These are phyloP conservation scores for Curvularia lunata DNA, from an alignment of 2,329 filamentous ascomycete genomes.

Conservation along the genomic window DNA sequence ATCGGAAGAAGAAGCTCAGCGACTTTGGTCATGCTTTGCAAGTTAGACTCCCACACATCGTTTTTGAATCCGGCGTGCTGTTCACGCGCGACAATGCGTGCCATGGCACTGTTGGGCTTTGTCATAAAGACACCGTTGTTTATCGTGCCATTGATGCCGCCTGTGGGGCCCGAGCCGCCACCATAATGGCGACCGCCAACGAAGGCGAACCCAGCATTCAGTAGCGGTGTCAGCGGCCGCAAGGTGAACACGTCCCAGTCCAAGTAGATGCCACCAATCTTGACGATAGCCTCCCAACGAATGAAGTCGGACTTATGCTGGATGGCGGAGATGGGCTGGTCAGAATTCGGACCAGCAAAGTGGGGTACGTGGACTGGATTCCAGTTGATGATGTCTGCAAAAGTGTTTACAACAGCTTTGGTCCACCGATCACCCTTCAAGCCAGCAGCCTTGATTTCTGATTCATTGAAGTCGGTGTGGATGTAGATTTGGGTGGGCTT, in stretches of 20 bases:
- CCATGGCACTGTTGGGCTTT: conserved; percentile 23
- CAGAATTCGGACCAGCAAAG: conserved; percentile 17
- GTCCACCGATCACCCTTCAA: conserved; percentile 23
- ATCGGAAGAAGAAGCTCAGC: conserved; percentile 16
- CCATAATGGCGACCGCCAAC: conserved; percentile 26
- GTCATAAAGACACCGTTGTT: conserved; percentile 31
- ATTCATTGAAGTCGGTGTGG: conserved; percentile 28
- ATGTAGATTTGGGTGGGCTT: conserved; percentile 22
- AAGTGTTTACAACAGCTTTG: conserved; percentile 22
- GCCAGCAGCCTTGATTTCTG: conserved; percentile 13
- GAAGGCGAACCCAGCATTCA: conserved; percentile 22
- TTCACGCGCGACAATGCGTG: conserved; percentile 24
- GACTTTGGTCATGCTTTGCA: conserved; percentile 20
- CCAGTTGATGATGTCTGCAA: conserved; percentile 20
- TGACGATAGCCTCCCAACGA: conserved; percentile 23
- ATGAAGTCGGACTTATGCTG: conserved; percentile 33
- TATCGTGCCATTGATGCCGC: conserved; percentile 22
- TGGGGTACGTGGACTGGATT: conserved; percentile 17
- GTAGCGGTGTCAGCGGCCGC: conserved; percentile 16
- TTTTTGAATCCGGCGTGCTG: conserved; percentile 26
- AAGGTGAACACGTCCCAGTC: conserved; percentile 29
- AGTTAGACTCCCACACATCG: conserved; percentile 23
- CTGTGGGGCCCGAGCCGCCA: conserved; percentile 38
- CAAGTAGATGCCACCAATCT: conserved; percentile 27
- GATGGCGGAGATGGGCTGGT: conserved; percentile 17